phyloP scores from a whole-genome alignment of 1,284 basidiomycete species.

The Pyrrhoderma noxium region DNA sequence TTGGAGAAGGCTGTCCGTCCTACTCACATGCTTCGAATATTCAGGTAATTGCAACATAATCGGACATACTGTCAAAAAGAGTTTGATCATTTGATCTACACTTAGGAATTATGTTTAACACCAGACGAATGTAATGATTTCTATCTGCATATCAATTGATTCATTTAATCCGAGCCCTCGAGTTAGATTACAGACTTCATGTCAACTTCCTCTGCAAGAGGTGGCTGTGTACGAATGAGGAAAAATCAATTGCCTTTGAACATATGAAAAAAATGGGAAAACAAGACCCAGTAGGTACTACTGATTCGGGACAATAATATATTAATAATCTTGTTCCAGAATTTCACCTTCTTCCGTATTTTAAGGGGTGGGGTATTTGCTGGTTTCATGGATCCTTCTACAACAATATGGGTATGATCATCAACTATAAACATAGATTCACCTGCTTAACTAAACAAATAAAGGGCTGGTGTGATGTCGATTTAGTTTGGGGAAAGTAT shows the following conservation, averaged over 20 bases:
- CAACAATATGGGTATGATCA: constrained; percentile 18
- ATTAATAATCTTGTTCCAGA: not conserved
- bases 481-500: constrained; percentile 19
- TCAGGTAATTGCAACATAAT: constrained; percentile 1
- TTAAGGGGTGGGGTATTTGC: constrained; percentile 15
- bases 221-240: constrained; percentile 15
- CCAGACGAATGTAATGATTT: constrained; percentile 11
- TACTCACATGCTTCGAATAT: constrained; percentile 16
- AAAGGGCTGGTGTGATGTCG: constrained; percentile 18
- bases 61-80: too few relatives aligned
- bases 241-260: constrained; percentile 9
- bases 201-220: constrained; percentile 17
- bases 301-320: not conserved
- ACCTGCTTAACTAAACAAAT: not conserved
- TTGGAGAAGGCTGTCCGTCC: constrained; percentile 5
- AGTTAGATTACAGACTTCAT: constrained; percentile 16
- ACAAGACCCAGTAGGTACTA: constrained; percentile 3
- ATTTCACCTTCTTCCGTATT: constrained; percentile 13
- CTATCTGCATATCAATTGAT: too few relatives aligned
- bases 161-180: not conserved
- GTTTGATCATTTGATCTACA: too few relatives aligned
- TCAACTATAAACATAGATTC: too few relatives aligned
- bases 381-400: constrained; percentile 15
- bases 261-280: constrained; percentile 3
- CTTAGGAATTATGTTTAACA: constrained; percentile 16